Conservation (phyloP, 225 moss, liverwort and hornwort genomes). For the Marchantia polymorpha region DNA sequence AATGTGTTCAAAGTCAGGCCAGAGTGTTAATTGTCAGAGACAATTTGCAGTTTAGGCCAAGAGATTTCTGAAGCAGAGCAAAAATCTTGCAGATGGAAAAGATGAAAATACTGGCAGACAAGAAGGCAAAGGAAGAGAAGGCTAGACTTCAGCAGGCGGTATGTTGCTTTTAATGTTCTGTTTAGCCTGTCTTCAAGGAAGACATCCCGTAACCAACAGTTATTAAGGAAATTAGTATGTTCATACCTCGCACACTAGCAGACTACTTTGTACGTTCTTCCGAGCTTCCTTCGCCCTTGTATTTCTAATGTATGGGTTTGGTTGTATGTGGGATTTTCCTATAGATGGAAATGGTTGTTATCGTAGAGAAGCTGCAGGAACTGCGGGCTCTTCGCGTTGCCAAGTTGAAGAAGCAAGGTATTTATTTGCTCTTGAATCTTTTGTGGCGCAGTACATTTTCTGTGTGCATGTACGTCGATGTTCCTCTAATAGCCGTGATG, state of each 20-base stretch:
- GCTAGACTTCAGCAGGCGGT: conserved; percentile 64
- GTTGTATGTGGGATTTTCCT: background rate
- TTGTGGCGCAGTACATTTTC: no score
- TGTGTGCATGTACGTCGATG: no score
- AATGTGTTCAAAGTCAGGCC: background rate
- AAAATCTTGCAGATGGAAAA: conserved; percentile 74
- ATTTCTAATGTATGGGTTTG: no score
- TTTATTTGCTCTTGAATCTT: background rate
- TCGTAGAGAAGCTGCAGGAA: conserved; percentile 97
- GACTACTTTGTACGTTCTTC: no score
- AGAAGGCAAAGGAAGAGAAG: conserved; percentile 75
- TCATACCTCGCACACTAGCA: no score
- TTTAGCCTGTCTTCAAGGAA: no score
- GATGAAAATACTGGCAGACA: conserved; percentile 84
- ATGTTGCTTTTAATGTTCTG: background rate
- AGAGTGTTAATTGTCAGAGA: background rate
- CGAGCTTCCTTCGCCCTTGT: no score
- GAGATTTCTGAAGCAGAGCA: background rate
- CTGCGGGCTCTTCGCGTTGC: conserved; percentile 76
- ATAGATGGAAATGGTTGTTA: conserved; percentile 76
- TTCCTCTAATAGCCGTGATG: no score
- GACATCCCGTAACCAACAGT: no score
- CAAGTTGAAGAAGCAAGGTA: conserved; percentile 95
- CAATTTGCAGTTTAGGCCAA: background rate
- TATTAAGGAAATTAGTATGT: no score